phyloP scores from a whole-genome alignment of 164 flowering plant species.

The Nymphaea thermarum region DNA sequence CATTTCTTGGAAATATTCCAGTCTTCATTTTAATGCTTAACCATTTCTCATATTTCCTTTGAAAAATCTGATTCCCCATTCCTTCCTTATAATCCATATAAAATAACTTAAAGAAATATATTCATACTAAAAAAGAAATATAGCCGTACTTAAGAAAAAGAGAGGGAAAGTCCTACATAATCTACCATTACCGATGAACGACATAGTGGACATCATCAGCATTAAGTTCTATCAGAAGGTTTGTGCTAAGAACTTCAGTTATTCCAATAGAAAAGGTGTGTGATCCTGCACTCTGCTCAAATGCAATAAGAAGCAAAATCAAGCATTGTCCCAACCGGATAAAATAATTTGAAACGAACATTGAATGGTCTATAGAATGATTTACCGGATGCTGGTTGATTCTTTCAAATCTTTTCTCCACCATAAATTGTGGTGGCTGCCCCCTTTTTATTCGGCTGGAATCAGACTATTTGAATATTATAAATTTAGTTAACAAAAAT shows the following conservation, averaged over 20 bases:
- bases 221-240: slow-evolving; percentile 66
- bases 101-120: no score
- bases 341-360: neutral
- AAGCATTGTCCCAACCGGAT: neutral
- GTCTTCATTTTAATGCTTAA: no score
- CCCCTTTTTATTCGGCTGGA: slow-evolving; percentile 51
- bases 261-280: slow-evolving; percentile 86
- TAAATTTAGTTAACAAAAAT: neutral
- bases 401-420: slow-evolving; percentile 88
- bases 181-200: slow-evolving; percentile 50
- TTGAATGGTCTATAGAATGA: neutral
- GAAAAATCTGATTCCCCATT: no score
- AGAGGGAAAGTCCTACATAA: neutral
- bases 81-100: no score
- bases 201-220: slow-evolving; percentile 96
- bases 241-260: slow-evolving; percentile 76
- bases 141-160: neutral
- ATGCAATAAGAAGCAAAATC: slow-evolving; percentile 3
- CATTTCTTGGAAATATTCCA: no score
- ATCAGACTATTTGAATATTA: slow-evolving; percentile 44
- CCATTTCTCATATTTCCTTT: no score
- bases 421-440: slow-evolving; percentile 63
- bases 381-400: slow-evolving; percentile 91
- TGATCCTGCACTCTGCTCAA: slow-evolving; percentile 71
- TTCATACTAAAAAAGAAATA: no score